Percentiles rank a stretch among this genome's conserved stretches.
Evolutionary conservation across 148 eudicot species (phyloP).

Genomic region (Rhododendron williamsianum): DNA sequence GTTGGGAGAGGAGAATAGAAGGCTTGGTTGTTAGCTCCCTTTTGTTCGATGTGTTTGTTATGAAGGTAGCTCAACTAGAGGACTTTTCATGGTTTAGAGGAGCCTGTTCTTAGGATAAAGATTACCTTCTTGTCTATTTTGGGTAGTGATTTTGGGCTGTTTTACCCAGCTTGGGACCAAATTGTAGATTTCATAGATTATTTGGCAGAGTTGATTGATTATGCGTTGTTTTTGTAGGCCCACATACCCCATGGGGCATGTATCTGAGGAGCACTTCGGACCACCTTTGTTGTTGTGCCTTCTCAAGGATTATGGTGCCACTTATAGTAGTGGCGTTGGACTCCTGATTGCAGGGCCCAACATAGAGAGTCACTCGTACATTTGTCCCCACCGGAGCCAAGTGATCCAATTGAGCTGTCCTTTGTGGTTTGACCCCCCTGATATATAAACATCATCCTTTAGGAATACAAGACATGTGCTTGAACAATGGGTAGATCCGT

Average conservation of each 20-base stretch:
- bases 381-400: not conserved
- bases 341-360: not conserved
- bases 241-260: not conserved
- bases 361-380: not conserved
- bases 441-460: not conserved
- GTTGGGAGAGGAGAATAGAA: not conserved
- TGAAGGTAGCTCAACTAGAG: not conserved
- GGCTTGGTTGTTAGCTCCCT: not conserved
- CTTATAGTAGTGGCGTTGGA: not conserved
- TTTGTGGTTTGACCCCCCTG: not conserved
- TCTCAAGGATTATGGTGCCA: not conserved
- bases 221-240: not conserved
- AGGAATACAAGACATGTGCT: not conserved
- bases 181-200: not conserved
- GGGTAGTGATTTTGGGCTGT: not conserved
- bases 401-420: not conserved
- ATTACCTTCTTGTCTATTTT: not conserved
- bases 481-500: not conserved
- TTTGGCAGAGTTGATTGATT: not conserved
- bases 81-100: not conserved
- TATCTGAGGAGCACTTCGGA: not conserved
- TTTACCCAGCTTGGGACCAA: not conserved
- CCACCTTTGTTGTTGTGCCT: not conserved
- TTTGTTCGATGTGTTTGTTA: not conserved
- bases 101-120: not conserved